A percentile compares a stretch with the other conserved stretches of the same genome.
phyloP scores from a whole-genome alignment of 768 basidiomycete genomes.

The Phlebiopsis flavidoalba region DNA sequence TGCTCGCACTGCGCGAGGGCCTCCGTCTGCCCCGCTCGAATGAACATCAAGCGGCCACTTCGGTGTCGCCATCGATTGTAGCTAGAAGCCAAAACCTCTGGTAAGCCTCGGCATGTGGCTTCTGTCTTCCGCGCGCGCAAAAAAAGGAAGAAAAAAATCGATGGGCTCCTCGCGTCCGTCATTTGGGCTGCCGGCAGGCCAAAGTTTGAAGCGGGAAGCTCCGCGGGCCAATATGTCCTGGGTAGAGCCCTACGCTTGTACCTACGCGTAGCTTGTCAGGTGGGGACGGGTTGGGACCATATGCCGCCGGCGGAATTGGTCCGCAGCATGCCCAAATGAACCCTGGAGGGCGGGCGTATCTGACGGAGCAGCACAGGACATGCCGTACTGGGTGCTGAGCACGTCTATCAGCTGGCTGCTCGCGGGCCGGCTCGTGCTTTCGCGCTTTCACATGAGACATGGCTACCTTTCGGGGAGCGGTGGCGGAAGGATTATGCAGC shows the following conservation, averaged over 20 bases:
- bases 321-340: neutral
- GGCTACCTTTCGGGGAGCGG: neutral
- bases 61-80: neutral
- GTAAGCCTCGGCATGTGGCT: neutral
- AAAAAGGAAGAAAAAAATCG: neutral
- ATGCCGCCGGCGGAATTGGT: neutral
- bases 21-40: too few relatives aligned
- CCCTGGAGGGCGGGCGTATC: neutral
- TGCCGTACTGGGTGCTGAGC: neutral
- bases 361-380: neutral
- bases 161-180: neutral
- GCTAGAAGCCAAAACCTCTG: neutral
- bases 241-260: neutral
- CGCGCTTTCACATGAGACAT: neutral
- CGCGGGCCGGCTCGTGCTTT: neutral
- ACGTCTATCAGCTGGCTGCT: conserved; percentile 1
- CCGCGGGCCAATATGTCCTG: neutral
- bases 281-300: neutral
- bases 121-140: neutral
- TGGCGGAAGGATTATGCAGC: conserved; percentile 4
- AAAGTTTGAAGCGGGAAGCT: neutral
- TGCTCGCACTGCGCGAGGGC: neutral
- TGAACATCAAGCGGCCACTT: neutral
- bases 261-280: neutral
- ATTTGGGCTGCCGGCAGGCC: neutral